Evolutionary conservation across 495 filamentous ascomycete species (phyloP).

Genomic region (Aspergillus panamensis): DNA sequence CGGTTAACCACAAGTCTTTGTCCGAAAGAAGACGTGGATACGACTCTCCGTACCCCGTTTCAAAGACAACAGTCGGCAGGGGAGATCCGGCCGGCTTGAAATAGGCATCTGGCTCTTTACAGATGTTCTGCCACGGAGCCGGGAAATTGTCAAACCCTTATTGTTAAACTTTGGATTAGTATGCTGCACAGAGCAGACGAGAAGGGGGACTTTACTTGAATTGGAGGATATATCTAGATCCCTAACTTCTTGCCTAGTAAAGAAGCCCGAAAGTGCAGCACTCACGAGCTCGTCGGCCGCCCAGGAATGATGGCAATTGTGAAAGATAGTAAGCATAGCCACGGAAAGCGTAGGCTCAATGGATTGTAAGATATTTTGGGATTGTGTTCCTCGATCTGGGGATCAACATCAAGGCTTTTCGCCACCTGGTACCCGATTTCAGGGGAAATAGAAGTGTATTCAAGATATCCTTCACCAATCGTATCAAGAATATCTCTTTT

Average conservation of each 20-base stretch:
- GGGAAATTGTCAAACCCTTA: slow-evolving; percentile 1
- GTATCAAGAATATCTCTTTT: neutral
- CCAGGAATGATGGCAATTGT: slow-evolving; percentile 1
- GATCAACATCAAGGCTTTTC: neutral
- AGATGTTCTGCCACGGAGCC: neutral
- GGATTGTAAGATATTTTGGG: neutral
- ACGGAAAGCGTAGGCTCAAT: neutral
- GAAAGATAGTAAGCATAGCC: neutral
- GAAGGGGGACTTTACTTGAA: neutral
- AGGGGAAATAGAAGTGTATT: neutral
- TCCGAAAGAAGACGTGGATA: neutral
- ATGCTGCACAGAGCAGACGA: neutral
- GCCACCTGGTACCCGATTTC: neutral
- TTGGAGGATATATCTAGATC: neutral
- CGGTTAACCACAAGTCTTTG: neutral
- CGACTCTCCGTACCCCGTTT: neutral
- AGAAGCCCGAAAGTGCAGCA: neutral
- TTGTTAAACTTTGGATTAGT: neutral
- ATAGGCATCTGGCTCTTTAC: neutral
- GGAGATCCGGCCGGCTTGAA: neutral
- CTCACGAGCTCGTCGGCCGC: neutral
- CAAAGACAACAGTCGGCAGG: neutral
- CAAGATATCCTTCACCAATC: neutral
- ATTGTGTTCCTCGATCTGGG: neutral
- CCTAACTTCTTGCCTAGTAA: neutral